These are phyloP conservation scores for Ascochyta koolunga DNA, from an alignment of 2,329 filamentous ascomycete species.

Conservation along the genomic window DNA sequence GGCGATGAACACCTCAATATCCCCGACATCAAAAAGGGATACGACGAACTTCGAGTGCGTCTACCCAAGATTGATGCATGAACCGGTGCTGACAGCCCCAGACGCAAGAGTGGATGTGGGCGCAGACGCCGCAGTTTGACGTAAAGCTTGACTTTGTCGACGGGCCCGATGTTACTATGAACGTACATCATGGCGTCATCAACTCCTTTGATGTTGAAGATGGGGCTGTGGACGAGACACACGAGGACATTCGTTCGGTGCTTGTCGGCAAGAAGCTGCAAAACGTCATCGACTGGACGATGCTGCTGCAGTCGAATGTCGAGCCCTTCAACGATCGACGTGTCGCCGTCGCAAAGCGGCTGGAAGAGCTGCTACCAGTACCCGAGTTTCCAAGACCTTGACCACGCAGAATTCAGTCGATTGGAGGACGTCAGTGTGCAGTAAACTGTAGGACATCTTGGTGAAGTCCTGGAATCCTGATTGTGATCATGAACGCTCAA, in stretches of 20 bases:
- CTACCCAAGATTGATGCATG: not conserved
- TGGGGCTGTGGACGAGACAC: constrained; percentile 4
- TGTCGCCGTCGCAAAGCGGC: constrained; percentile 20
- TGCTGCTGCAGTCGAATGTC: constrained; percentile 26
- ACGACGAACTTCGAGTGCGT: constrained; percentile 66
- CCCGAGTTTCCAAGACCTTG: constrained; percentile 18
- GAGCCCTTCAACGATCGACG: constrained; percentile 20
- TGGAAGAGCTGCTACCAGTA: constrained; percentile 32
- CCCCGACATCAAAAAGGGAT: constrained; percentile 65
- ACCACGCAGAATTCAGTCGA: not conserved
- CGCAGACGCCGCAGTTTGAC: constrained; percentile 83
- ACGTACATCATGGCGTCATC: constrained; percentile 62
- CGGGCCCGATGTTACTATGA: constrained; percentile 30
- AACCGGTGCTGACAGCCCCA: constrained; percentile 47
- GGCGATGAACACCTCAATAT: constrained; percentile 60
- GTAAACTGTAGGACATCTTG: not conserved
- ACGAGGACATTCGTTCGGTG: constrained; percentile 23
- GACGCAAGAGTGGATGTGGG: constrained; percentile 77
- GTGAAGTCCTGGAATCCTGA: not conserved
- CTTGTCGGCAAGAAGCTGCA: constrained; percentile 54
- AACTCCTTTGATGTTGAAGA: constrained; percentile 51
- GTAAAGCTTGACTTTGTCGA: constrained; percentile 61
- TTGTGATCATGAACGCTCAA: not conserved
- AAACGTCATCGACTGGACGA: constrained; percentile 53
- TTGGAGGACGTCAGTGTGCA: no score